A percentile compares a stretch with the other conserved stretches of the same genome.
Evolutionary conservation across 805 yeast genomes (phyloP).

Genomic region (Debaryomyces prosopidis): DNA sequence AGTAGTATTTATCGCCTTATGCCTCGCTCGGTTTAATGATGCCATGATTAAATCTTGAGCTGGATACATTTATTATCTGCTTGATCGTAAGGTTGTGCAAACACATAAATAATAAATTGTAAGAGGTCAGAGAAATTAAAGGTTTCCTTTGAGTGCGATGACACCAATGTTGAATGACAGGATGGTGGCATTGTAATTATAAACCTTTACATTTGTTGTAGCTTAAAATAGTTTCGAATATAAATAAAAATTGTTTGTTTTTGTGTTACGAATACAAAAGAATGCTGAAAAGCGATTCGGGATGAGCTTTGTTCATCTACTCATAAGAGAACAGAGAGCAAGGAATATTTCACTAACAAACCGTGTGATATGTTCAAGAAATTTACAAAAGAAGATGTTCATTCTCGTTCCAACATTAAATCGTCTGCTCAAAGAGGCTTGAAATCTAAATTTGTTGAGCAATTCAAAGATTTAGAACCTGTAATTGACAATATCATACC

Average conservation of each 20-base stretch:
- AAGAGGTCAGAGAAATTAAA: constrained; percentile 40
- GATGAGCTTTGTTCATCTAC: constrained; percentile 1
- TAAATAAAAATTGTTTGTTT: neutral
- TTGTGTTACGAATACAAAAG: neutral
- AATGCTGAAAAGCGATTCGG: constrained; percentile 1
- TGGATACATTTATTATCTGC: constrained; percentile 29
- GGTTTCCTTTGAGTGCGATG: constrained; percentile 49
- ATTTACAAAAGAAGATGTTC: constrained; percentile 83
- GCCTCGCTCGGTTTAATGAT: constrained; percentile 47
- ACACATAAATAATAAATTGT: constrained; percentile 13
- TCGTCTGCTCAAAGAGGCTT: constrained; percentile 93
- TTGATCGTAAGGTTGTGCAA: neutral
- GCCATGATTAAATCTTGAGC: constrained; percentile 42
- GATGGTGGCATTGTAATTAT: constrained; percentile 50
- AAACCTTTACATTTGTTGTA: constrained; percentile 36
- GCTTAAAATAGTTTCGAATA: neutral
- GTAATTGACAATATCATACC: constrained; percentile 82
- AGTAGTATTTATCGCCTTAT: constrained; percentile 31
- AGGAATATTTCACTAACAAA: neutral
- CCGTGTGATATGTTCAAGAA: constrained; percentile 48
- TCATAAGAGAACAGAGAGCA: neutral
- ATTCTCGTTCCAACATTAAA: constrained; percentile 87
- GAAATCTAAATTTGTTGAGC: constrained; percentile 68
- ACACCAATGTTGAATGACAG: constrained; percentile 33
- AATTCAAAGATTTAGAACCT: constrained; percentile 73